Conservation (phyloP, 306 rosid genomes). For the Ziziphus jujuba region DNA sequence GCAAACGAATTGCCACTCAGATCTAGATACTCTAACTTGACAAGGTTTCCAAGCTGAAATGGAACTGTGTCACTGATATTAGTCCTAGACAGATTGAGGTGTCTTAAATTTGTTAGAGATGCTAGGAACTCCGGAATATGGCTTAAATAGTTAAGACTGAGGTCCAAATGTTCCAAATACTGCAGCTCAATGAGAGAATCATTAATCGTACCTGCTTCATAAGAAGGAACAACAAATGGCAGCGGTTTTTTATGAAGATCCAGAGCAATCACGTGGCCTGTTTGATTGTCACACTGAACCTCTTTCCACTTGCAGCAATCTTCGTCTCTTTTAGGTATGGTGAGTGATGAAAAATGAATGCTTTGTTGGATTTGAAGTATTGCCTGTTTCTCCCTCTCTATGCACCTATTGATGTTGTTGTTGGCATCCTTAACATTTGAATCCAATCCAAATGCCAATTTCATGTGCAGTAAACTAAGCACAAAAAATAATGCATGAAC, state of each 20-base stretch:
- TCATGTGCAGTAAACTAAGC: not conserved
- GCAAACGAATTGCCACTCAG: too few relatives aligned
- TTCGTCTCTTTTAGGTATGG: too few relatives aligned
- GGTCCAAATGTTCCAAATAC: too few relatives aligned
- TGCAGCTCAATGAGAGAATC: not conserved
- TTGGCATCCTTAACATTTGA: not conserved
- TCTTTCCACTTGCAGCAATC: conserved; percentile 3
- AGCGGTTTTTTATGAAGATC: not conserved
- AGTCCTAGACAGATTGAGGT: too few relatives aligned
- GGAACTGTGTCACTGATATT: too few relatives aligned
- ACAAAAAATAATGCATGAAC: not conserved
- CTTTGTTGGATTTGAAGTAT: not conserved
- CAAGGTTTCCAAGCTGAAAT: too few relatives aligned
- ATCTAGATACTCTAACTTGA: too few relatives aligned
- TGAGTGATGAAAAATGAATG: too few relatives aligned
- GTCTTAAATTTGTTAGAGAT: too few relatives aligned
- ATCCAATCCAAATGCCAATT: not conserved
- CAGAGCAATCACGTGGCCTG: not conserved
- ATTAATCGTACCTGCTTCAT: not conserved
- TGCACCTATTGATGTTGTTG: not conserved
- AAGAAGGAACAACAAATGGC: too few relatives aligned
- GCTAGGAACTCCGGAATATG: too few relatives aligned
- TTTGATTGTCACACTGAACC: not conserved
- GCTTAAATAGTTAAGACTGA: too few relatives aligned
- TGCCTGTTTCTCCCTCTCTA: not conserved